Evolutionary conservation across 306 rosid genomes (phyloP), one percentile per base, ranked within the genome.

Genomic region (Purshia tridentata): DNA sequence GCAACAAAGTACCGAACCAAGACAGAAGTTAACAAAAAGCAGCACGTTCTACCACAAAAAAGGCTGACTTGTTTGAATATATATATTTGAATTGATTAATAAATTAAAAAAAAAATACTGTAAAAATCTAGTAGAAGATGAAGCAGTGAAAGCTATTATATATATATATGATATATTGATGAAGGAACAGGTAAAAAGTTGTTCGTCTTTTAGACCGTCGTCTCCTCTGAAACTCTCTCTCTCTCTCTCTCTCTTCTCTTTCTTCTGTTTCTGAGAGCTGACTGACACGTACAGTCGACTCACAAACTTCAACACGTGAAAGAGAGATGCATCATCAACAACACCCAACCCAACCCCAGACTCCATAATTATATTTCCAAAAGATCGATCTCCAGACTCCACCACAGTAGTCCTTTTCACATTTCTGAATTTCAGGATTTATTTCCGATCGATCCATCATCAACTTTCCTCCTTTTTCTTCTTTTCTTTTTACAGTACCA

Each of bases 101-200:
- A 2, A 68, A 37, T 49, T 6, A 9, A 13, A 45, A 6, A 13
- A 54, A n/a, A 11, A 4, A 70, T 5, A 45, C 55, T 42, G 52
- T 9, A 46, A 45, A 7, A 49, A 12, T 18, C 18, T n/a, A 50
- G 37, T 1, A 9, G 42, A 69, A 9, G 42, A 69, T 2, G 74
- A 52, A 7, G 61, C 50, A 7, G 6, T 14, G 39, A 10, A 14
- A 16, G 22, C 39, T 61, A 8, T 20, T 18, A 35, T 40, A 44
- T 29, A 68, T 76, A 57, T 64, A 41, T n/a, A n/a, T n/a, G n/a
- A n/a, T n/a, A 20, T n/a, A 68, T 62, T 57, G 80, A n/a, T n/a
- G n/a, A n/a, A n/a, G n/a, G n/a, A 29, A 29, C 73, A 69, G 54
- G 76, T 77, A 72, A 66, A 81, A 81, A 82, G 82, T 74, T 73